A percentile compares a stretch with the other conserved stretches of the same genome.
Evolutionary conservation across 78 protist genomes (phyloP).

Genomic region (Dictyostelium capitatum): DNA sequence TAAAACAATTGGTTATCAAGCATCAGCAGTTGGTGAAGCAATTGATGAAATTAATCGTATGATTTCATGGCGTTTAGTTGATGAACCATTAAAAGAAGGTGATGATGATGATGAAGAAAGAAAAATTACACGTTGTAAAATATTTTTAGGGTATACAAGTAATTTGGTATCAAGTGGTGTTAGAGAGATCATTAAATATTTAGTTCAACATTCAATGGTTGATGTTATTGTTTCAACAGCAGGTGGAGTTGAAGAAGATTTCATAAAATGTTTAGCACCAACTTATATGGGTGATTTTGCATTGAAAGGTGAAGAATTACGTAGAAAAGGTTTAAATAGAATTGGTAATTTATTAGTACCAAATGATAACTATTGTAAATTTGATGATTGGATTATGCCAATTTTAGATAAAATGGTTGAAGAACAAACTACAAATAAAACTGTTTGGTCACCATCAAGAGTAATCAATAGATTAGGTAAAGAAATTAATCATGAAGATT

Average conservation of each 20-base stretch:
- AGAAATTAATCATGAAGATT: conserved; percentile 93
- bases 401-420: conserved; percentile 92
- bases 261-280: conserved; percentile 98
- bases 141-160: conserved; percentile 98
- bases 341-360: conserved; percentile 99
- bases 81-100: conserved; percentile 75
- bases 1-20: conserved; percentile 95
- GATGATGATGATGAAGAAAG: conserved; percentile 62
- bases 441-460: conserved; percentile 96
- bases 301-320: conserved; percentile 90
- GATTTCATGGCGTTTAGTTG: conserved; percentile 86
- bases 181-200: conserved; percentile 95
- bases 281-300: conserved; percentile 97
- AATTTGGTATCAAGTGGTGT: conserved; percentile 98
- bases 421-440: conserved; percentile 87
- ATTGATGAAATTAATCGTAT: conserved; percentile 93
- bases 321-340: conserved; percentile 94
- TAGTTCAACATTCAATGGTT: conserved; percentile 91
- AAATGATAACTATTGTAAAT: conserved; percentile 97
- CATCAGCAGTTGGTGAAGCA: conserved; percentile 94
- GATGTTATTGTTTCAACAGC: conserved; percentile 97
- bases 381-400: conserved; percentile 98
- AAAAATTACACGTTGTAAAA: conserved; percentile 73
- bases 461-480: conserved; percentile 97
- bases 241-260: conserved; percentile 99